Conservation (phyloP, 768 basidiomycete species). For the Russula sp. region DNA sequence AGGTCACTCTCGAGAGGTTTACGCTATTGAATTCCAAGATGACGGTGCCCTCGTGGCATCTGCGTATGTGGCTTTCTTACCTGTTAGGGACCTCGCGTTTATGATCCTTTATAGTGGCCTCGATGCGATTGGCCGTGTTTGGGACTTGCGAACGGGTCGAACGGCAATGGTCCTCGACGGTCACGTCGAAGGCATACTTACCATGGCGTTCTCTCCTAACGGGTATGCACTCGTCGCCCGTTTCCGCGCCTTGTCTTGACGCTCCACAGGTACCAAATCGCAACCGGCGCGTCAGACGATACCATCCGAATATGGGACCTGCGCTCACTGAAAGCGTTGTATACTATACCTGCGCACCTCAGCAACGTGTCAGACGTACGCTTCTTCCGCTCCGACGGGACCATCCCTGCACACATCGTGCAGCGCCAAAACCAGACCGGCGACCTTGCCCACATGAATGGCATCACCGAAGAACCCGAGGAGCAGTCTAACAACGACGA, state of each 20-base stretch:
- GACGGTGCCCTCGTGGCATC: slow-evolving; percentile 92
- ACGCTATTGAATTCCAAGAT: slow-evolving; percentile 90
- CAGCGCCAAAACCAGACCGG: slow-evolving; percentile 25
- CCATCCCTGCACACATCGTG: slow-evolving; percentile 37
- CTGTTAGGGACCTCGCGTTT: background rate
- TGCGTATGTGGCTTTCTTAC: slow-evolving; percentile 50
- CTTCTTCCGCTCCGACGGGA: slow-evolving; percentile 72
- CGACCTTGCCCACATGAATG: slow-evolving; percentile 43
- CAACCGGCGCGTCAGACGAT: slow-evolving; percentile 94
- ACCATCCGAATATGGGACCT: slow-evolving; percentile 99
- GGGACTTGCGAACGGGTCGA: slow-evolving; percentile 92
- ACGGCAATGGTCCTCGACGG: slow-evolving; percentile 99
- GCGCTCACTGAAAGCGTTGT: slow-evolving; percentile 84
- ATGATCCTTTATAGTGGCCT: slow-evolving; percentile 57
- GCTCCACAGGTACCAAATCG: slow-evolving; percentile 80
- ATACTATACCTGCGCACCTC: slow-evolving; percentile 94
- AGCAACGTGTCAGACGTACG: slow-evolving; percentile 93
- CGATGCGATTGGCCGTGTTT: slow-evolving; percentile 94
- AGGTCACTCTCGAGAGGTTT: slow-evolving; percentile 96
- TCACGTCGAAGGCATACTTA: slow-evolving; percentile 87
- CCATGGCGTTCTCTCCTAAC: slow-evolving; percentile 91
- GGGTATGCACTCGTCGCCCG: slow-evolving; percentile 53
- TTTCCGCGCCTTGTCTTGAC: slow-evolving; percentile 9
- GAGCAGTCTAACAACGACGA: slow-evolving; percentile 30
- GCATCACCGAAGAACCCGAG: slow-evolving; percentile 32